These are phyloP conservation scores for Saitozyma sp. DNA, from an alignment of 768 basidiomycete species.

Conservation along the genomic window DNA sequence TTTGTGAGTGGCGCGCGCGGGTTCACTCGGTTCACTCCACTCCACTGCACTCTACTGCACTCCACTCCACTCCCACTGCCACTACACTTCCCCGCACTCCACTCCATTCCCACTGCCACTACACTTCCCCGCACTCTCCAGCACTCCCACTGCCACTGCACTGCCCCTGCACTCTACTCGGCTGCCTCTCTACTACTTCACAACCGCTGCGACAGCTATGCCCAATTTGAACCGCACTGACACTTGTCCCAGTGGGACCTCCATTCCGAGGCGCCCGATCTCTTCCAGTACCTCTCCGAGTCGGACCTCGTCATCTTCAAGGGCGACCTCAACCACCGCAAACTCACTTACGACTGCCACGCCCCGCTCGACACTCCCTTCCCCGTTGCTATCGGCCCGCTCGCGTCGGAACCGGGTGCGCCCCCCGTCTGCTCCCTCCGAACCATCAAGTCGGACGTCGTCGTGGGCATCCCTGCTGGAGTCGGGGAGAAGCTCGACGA, in stretches of 20 bases:
- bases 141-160: too few species aligned
- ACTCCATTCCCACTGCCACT: too few species aligned
- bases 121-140: too few species aligned
- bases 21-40: neutral
- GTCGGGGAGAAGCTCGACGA: slow-evolving; percentile 77
- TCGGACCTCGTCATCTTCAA: slow-evolving; percentile 92
- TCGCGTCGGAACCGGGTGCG: slow-evolving; percentile 83
- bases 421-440: slow-evolving; percentile 82
- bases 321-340: slow-evolving; percentile 90
- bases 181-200: neutral
- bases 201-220: neutral
- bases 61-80: too few species aligned
- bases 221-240: neutral
- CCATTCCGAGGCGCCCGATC: slow-evolving; percentile 52
- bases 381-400: slow-evolving; percentile 84
- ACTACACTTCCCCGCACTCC: too few species aligned
- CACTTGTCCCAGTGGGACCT: slow-evolving; percentile 40
- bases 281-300: slow-evolving; percentile 86
- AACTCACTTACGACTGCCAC: slow-evolving; percentile 58
- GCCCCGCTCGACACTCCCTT: slow-evolving; percentile 69
- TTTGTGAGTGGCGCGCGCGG: slow-evolving; percentile 55
- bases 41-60: too few species aligned
- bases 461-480: slow-evolving; percentile 60
- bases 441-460: slow-evolving; percentile 94
- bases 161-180: neutral